Percentiles rank a stretch among this genome's conserved stretches.
These are phyloP conservation scores for Candida frijolesensis DNA, from an alignment of 1,139 yeast species.

Conservation along the genomic window DNA sequence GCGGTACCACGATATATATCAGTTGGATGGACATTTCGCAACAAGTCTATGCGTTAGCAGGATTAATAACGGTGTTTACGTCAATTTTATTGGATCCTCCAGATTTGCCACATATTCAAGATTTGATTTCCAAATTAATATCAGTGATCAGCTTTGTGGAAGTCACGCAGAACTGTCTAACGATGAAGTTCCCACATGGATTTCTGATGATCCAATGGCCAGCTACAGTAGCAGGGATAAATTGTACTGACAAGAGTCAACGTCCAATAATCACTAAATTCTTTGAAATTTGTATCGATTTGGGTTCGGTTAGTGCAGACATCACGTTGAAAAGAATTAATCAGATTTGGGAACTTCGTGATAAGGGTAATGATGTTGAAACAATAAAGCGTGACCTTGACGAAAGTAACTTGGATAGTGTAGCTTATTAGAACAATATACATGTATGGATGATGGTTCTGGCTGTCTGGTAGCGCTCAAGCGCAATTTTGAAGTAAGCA, in stretches of 20 bases:
- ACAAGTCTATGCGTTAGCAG: constrained; percentile 32
- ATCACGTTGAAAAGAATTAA: constrained; percentile 40
- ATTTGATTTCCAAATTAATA: constrained; percentile 27
- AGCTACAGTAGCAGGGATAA: constrained; percentile 56
- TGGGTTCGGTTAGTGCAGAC: constrained; percentile 51
- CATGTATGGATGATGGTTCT: not conserved
- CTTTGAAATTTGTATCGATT: constrained; percentile 38
- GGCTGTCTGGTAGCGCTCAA: not conserved
- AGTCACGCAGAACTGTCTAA: constrained; percentile 19
- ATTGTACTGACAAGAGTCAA: constrained; percentile 46
- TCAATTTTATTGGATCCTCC: constrained; percentile 32
- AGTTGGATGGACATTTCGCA: constrained; percentile 41
- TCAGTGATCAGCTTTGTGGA: constrained; percentile 24
- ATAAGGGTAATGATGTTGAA: constrained; percentile 24
- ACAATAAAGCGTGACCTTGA: constrained; percentile 22
- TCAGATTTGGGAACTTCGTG: constrained; percentile 36
- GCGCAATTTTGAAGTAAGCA: not conserved
- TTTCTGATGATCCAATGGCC: constrained; percentile 57
- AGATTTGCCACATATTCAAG: constrained; percentile 31
- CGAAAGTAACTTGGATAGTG: constrained; percentile 24
- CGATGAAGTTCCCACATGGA: constrained; percentile 22
- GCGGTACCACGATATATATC: constrained; percentile 13
- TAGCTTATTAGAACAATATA: constrained; percentile 22
- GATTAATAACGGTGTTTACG: constrained; percentile 29
- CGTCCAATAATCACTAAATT: constrained; percentile 41